Conservation (phyloP, 2,329 filamentous ascomycete species). For the Chlorencoelia australis region DNA sequence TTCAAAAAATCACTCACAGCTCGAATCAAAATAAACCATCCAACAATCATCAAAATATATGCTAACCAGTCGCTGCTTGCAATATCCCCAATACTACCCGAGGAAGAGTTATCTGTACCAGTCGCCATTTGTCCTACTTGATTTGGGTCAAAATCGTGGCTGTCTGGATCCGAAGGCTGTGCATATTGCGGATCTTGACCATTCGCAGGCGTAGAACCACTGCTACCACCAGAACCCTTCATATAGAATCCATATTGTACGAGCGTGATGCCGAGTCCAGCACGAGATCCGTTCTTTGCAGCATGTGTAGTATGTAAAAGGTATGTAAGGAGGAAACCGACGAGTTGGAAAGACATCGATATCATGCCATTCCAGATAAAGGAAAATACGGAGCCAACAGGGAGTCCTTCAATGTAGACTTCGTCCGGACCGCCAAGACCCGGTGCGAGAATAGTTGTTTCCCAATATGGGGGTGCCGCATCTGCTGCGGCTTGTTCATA, state of each 20-base stretch:
- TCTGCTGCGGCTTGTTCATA: conserved; percentile 98
- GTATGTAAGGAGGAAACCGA: conserved; percentile 96
- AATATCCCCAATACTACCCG: conserved; percentile 45
- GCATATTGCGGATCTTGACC: conserved; percentile 47
- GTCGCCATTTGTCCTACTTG: conserved; percentile 42
- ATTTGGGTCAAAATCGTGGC: conserved; percentile 75
- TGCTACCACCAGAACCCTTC: conserved; percentile 50
- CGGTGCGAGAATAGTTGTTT: conserved; percentile 92
- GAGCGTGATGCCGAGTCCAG: conserved; percentile 86
- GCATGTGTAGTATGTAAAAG: conserved; percentile 96
- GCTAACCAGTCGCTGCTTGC: conserved; percentile 78
- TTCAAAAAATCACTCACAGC: conserved; percentile 85
- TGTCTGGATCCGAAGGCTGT: conserved; percentile 76
- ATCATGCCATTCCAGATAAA: conserved; percentile 95
- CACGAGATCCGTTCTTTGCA: conserved; percentile 92
- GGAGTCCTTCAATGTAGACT: conserved; percentile 92
- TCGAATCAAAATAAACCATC: conserved; percentile 95
- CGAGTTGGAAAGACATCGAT: conserved; percentile 91
- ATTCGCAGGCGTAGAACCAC: conserved; percentile 29
- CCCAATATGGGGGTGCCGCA: conserved; percentile 95
- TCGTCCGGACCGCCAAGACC: conserved; percentile 85
- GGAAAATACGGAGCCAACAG: conserved; percentile 77
- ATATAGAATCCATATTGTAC: conserved; percentile 97
- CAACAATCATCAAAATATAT: conserved; percentile 90
- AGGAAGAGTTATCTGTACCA: conserved; percentile 29